Percentiles rank a stretch among this genome's conserved stretches.
Conservation (phyloP, 169 alveolate species). For the Plasmodium vivax region DNA sequence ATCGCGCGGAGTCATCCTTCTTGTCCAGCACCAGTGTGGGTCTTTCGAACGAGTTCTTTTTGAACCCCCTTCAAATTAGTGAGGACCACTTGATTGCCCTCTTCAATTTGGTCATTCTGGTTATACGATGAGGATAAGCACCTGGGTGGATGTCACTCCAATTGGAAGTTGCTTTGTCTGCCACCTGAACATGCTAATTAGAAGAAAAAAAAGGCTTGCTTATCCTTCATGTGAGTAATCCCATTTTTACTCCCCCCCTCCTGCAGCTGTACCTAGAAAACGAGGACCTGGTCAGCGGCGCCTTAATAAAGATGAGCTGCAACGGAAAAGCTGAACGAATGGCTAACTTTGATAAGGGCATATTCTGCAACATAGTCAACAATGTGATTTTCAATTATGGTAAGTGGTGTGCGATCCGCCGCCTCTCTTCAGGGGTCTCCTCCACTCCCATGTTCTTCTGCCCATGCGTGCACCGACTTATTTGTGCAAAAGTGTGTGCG, state of each 20-base stretch:
- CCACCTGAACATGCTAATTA: not conserved
- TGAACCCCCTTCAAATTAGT: not conserved
- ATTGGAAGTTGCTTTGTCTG: not conserved
- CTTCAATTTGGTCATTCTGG: conserved; percentile 25
- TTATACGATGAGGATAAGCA: not conserved
- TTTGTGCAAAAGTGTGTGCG: not conserved
- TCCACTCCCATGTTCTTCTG: not conserved
- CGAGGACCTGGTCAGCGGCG: conserved; percentile 5
- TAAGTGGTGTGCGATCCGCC: not conserved
- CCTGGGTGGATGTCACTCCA: not conserved
- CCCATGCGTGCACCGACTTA: not conserved
- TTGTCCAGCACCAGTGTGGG: conserved; percentile 10
- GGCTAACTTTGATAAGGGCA: conserved; percentile 2
- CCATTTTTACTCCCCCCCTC: not conserved
- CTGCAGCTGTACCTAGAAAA: conserved; percentile 33
- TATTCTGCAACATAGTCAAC: conserved; percentile 13
- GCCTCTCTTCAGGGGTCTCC: not conserved
- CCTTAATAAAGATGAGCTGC: conserved; percentile 10
- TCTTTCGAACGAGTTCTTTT: conserved; percentile 15
- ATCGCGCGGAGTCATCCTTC: not conserved
- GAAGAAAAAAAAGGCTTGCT: not conserved
- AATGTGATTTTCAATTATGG: conserved; percentile 17
- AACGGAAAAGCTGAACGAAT: not conserved
- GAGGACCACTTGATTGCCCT: not conserved
- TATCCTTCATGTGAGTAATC: not conserved